Conservation (phyloP, 2,329 filamentous ascomycete species). For the Colletotrichum sp. region DNA sequence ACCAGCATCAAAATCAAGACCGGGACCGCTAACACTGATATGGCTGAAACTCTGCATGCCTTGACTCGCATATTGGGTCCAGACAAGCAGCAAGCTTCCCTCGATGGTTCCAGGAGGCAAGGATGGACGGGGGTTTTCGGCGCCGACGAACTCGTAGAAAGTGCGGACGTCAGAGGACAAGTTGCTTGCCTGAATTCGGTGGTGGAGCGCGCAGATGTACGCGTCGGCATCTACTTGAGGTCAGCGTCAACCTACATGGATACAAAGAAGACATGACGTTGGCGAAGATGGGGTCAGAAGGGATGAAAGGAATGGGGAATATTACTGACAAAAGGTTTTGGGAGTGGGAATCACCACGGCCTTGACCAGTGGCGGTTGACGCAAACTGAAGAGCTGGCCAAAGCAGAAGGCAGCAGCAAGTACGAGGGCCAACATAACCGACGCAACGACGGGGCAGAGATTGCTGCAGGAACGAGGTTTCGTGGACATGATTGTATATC, state of each 20-base stretch:
- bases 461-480: not conserved
- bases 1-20: too few species aligned
- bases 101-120: not conserved
- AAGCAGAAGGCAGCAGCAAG: not conserved
- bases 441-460: not conserved
- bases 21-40: too few species aligned
- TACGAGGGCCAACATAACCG: not conserved
- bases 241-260: not conserved
- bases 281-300: not conserved
- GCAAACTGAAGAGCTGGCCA: not conserved
- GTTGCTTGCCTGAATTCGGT: not conserved
- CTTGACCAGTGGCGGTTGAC: not conserved
- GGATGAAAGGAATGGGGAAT: not conserved
- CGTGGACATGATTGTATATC: not conserved
- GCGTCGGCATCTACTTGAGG: not conserved
- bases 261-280: not conserved
- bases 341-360: not conserved
- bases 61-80: not conserved
- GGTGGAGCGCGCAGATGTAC: not conserved
- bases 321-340: not conserved
- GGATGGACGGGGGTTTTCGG: not conserved
- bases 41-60: not conserved
- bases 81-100: not conserved
- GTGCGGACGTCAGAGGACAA: not conserved
- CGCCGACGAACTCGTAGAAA: not conserved